Conservation (phyloP, 2,329 filamentous ascomycete species). For the Cytospora piceae region DNA sequence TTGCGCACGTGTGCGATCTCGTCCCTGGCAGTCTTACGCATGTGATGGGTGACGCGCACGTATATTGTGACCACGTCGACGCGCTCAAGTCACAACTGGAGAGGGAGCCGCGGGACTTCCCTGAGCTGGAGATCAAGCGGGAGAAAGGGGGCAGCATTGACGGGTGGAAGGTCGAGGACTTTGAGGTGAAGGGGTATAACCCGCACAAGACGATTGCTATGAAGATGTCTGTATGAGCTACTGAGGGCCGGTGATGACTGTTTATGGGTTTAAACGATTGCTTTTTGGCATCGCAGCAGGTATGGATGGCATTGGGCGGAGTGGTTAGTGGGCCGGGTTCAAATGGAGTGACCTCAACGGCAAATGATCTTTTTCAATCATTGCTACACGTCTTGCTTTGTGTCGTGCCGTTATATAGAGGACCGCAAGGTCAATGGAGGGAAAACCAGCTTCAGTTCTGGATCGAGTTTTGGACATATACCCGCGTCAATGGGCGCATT, state of each 20-base stretch:
- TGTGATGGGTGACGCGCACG: slow-evolving; percentile 97
- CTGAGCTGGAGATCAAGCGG: slow-evolving; percentile 72
- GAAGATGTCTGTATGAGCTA: slow-evolving; percentile 88
- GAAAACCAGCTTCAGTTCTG: background rate
- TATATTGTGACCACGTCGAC: slow-evolving; percentile 91
- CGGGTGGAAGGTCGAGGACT: slow-evolving; percentile 87
- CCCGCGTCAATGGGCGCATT: background rate
- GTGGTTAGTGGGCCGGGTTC: background rate
- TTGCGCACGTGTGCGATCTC: slow-evolving; percentile 84
- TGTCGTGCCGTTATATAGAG: slow-evolving; percentile 7
- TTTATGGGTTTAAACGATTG: no score
- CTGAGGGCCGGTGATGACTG: background rate
- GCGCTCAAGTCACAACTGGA: slow-evolving; percentile 80
- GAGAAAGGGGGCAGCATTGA: slow-evolving; percentile 78
- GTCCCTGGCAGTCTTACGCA: slow-evolving; percentile 87
- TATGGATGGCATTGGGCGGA: background rate
- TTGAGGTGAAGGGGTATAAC: slow-evolving; percentile 84
- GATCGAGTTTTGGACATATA: background rate
- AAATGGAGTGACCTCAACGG: background rate
- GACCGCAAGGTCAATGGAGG: slow-evolving; percentile 16
- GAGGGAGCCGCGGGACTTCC: slow-evolving; percentile 81
- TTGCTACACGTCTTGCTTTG: background rate
- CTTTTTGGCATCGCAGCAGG: background rate
- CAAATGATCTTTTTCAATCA: background rate
- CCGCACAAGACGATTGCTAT: slow-evolving; percentile 92